Evolutionary conservation across 2,329 filamentous ascomycete species (phyloP).

Genomic region (Colletotrichum filicis): DNA sequence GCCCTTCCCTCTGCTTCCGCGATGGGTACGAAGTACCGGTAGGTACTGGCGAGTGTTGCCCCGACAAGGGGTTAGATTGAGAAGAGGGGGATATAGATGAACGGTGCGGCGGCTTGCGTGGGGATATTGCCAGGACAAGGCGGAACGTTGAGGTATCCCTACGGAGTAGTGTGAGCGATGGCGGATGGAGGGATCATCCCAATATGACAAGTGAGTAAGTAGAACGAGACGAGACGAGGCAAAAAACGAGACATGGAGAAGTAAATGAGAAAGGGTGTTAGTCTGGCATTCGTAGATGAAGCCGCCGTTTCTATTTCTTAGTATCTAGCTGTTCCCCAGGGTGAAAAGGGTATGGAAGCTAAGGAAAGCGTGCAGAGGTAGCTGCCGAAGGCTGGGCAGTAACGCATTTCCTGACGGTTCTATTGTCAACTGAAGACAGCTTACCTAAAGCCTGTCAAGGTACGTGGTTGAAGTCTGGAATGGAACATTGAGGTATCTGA

Average conservation of each 20-base stretch:
- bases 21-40: neutral
- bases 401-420: no score
- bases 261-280: neutral
- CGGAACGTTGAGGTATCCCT: neutral
- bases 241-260: neutral
- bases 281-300: neutral
- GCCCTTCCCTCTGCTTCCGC: neutral
- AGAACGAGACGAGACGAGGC: neutral
- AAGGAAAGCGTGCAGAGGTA: neutral
- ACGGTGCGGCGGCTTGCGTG: conserved; percentile 16
- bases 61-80: conserved; percentile 6
- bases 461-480: no score
- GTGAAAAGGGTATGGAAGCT: neutral
- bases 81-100: neutral
- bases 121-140: neutral
- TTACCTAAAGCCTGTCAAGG: neutral
- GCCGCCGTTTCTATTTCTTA: neutral
- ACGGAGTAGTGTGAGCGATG: neutral
- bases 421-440: neutral
- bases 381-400: neutral
- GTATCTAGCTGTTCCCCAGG: neutral
- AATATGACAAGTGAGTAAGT: conserved; percentile 27
- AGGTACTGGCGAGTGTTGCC: neutral
- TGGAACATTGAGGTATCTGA: neutral
- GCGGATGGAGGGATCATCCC: neutral